Evolutionary conservation across 805 yeast genomes (phyloP), one percentile per base, ranked within the genome.

Genomic region (Candida maesae): DNA sequence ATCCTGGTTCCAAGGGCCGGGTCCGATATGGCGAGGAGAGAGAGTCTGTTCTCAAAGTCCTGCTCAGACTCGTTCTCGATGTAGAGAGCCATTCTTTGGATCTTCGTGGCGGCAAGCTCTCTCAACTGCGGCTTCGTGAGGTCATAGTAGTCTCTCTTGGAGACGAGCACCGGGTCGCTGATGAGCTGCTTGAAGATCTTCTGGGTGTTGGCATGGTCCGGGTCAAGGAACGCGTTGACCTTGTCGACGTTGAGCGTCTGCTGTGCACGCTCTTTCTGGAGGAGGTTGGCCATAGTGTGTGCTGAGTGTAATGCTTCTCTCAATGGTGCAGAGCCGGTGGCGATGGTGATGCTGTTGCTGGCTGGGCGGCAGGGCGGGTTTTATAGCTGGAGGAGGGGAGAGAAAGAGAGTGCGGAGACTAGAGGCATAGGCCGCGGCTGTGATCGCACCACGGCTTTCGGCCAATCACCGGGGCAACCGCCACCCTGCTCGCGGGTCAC

Each of bases 1-100:
- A 86, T 64, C 54, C 98, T 76, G 24, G 96, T 89, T 38, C 79
- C 78, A 33, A 84, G 67, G 51, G 81, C 81, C 14, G 95, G 95
- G 61, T 91, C 97, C 47, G 81, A 72, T 33, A 81, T 68, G 14
- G 79, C 78, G 23, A 81, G 61, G 42, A 81, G 50, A 24, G 79
- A 72, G 46, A 82, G 65, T 55, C 90, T 68, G 51, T 75, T 71
- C 58, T 76, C 76, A 59, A 81, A 81, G 13, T 61, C 58, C 9
- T 55, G 51, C 14, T 53, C 44, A 38, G 60, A 61, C 26, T 56
- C 73, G 33, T 60, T 56, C 48, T 67, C 91, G 61, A 81, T 71
- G 58, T 81, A 84, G 28, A 69, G 63, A 6, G 86, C 65, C 52
- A 84, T 58, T 49, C 86, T 70, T 40, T 72, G 75, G 46, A 84